Conservation (phyloP, 2,329 filamentous ascomycete genomes). For the Microdochium paspali region DNA sequence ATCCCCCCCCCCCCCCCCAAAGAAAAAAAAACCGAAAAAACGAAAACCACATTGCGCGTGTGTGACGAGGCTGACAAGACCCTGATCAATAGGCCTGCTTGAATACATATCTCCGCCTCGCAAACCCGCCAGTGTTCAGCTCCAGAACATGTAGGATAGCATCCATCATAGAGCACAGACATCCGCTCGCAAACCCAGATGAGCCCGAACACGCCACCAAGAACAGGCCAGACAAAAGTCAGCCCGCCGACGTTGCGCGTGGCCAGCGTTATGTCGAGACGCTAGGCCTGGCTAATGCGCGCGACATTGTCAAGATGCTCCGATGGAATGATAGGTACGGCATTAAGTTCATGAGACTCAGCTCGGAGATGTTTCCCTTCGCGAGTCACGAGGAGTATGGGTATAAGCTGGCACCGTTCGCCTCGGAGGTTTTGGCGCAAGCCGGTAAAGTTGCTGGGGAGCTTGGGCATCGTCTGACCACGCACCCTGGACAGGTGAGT, state of each 20-base stretch:
- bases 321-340: slow-evolving; percentile 87
- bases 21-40: too few relatives aligned
- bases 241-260: slow-evolving; percentile 55
- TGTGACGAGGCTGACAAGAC: too few relatives aligned
- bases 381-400: slow-evolving; percentile 82
- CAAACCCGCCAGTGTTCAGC: slow-evolving; percentile 78
- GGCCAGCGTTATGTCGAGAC: slow-evolving; percentile 68
- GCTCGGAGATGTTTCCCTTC: slow-evolving; percentile 95
- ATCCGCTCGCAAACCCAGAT: slow-evolving; percentile 67
- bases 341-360: slow-evolving; percentile 87
- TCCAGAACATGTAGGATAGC: slow-evolving; percentile 87
- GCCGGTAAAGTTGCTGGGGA: slow-evolving; percentile 69
- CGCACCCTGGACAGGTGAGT: slow-evolving; percentile 69
- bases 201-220: slow-evolving; percentile 75
- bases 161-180: slow-evolving; percentile 80
- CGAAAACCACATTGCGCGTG: too few relatives aligned
- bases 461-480: slow-evolving; percentile 76
- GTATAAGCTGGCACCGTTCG: slow-evolving; percentile 77
- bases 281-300: slow-evolving; percentile 71
- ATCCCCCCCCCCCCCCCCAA: too few relatives aligned
- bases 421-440: slow-evolving; percentile 65
- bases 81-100: slow-evolving; percentile 60
- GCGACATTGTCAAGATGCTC: slow-evolving; percentile 77
- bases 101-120: slow-evolving; percentile 79
- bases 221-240: slow-evolving; percentile 70